Evolutionary conservation across 306 rosid species (phyloP), one percentile per base, ranked within the genome.

Genomic region (Vachellia collinsii): DNA sequence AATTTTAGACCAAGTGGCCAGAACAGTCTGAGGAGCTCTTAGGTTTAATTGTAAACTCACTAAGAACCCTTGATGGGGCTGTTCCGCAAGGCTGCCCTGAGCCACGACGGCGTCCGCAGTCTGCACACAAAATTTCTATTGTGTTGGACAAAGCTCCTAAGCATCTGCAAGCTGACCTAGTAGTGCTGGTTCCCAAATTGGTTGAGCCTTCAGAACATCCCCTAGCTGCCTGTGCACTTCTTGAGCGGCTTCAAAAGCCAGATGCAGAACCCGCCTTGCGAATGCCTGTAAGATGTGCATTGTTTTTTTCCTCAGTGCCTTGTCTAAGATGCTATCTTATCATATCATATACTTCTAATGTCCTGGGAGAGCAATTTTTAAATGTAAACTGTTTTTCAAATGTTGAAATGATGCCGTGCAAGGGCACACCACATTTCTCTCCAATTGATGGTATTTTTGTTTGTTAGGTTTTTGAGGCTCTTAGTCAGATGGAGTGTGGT

Each of bases 201-300:
- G 99, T 96, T 76, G 99, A 96, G 88, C 94, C 87, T 74, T 92
- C 98, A n/a, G 99, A 96, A 81, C 99, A 96, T 85, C 93, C 99
- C 29, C 86, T 93, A 75, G 99, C 98, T 82, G 99, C 99, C 78
- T 84, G 79, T 88, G 93, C 94, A 74, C 99, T 96, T 83, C 90
- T 93, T 50, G 97, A 96, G 75, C 93, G 94, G 65, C 93, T 96
- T 76, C 97, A 92, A 80, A 92, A 86, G 90, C 93, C 97, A 79
- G 97, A 92, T 81, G 98, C 99, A 14, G 99, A 96, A 85, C 99
- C 97, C 77, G 78, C 93, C 48, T 85, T 96, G 75, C 90, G 91
- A 78, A 85, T 87, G 66, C 98, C 94, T 86, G 99, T 96, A 90
- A 93, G 97, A 81, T 78, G 29, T 67, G 54, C 64, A 47, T 63